These are phyloP conservation scores for Beverwykella pulmonaria DNA, from an alignment of 495 filamentous ascomycete genomes.

Conservation along the genomic window DNA sequence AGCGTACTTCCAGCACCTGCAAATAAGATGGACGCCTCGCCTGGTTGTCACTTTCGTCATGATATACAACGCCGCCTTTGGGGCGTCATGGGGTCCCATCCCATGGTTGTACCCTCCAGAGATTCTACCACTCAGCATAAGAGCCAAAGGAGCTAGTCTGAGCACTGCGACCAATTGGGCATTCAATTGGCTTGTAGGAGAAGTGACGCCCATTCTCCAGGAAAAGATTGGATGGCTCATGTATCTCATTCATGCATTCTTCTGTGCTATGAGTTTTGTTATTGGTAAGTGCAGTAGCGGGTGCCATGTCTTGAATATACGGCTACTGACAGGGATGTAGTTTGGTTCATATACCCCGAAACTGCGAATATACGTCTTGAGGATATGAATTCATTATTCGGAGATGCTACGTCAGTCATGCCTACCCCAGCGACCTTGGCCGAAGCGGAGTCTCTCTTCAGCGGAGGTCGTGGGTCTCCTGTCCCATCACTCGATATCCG, in stretches of 20 bases:
- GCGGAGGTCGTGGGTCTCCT: slow-evolving; percentile 65
- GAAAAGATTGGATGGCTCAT: slow-evolving; percentile 88
- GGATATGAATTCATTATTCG: slow-evolving; percentile 92
- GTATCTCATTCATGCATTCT: slow-evolving; percentile 95
- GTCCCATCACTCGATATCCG: slow-evolving; percentile 77
- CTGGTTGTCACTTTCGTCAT: slow-evolving; percentile 94
- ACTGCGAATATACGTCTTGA: slow-evolving; percentile 92
- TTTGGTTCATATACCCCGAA: slow-evolving; percentile 96
- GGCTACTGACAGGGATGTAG: slow-evolving; percentile 49
- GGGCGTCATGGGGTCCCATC: slow-evolving; percentile 98
- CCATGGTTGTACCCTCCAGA: slow-evolving; percentile 98
- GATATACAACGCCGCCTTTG: slow-evolving; percentile 97
- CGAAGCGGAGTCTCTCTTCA: slow-evolving; percentile 76
- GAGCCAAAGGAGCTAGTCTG: slow-evolving; percentile 94
- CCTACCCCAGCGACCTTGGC: slow-evolving; percentile 68
- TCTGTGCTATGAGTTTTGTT: slow-evolving; percentile 93
- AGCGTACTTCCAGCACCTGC: slow-evolving; percentile 92
- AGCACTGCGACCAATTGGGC: slow-evolving; percentile 98
- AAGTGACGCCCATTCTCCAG: slow-evolving; percentile 90
- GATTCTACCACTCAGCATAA: slow-evolving; percentile 94
- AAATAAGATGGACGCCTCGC: slow-evolving; percentile 72
- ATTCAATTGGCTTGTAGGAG: slow-evolving; percentile 96
- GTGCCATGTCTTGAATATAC: slow-evolving; percentile 1
- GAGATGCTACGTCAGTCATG: slow-evolving; percentile 81
- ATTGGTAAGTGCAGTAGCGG: slow-evolving; percentile 70